These are phyloP conservation scores for Capsicum rhomboideum DNA, from an alignment of 257 asterid genomes.

Conservation along the genomic window DNA sequence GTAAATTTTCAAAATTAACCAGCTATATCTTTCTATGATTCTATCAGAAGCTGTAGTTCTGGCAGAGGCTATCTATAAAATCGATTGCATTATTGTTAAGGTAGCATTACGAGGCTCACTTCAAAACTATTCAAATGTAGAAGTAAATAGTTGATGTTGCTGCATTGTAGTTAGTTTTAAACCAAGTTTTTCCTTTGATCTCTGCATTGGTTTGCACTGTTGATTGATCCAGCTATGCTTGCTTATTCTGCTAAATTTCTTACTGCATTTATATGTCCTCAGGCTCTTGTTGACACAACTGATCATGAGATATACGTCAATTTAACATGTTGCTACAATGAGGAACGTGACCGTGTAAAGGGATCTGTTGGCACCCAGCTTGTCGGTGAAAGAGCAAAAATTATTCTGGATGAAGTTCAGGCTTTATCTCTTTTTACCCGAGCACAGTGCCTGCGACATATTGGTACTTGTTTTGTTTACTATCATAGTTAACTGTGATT, in stretches of 20 bases:
- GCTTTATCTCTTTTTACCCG: conserved; percentile 61
- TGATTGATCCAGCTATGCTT: not conserved
- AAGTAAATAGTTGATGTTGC: not conserved
- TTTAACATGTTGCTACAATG: conserved; percentile 75
- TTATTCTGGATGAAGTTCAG: conserved; percentile 82
- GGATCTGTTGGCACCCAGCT: conserved; percentile 97
- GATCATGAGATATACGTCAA: conserved; percentile 82
- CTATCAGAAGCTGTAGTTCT: not conserved
- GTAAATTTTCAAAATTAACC: not conserved
- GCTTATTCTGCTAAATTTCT: conserved; percentile 5
- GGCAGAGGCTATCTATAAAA: not conserved
- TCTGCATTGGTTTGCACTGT: not conserved
- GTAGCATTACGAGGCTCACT: not conserved
- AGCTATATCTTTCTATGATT: not conserved
- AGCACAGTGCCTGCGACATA: conserved; percentile 72
- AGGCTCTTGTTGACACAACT: conserved; percentile 78
- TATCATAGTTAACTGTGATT: conserved; percentile 1
- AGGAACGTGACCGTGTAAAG: conserved; percentile 54
- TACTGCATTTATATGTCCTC: conserved; percentile 17
- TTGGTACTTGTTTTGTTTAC: conserved; percentile 40
- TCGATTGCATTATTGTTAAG: not conserved
- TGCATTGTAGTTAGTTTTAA: not conserved
- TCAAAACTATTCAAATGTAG: not conserved
- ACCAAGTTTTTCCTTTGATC: not conserved
- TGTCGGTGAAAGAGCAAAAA: conserved; percentile 83